Percentiles rank a stretch among this genome's conserved stretches.
phyloP scores from a whole-genome alignment of 2,329 filamentous ascomycete genomes.

The Parastagonospora nodorum region DNA sequence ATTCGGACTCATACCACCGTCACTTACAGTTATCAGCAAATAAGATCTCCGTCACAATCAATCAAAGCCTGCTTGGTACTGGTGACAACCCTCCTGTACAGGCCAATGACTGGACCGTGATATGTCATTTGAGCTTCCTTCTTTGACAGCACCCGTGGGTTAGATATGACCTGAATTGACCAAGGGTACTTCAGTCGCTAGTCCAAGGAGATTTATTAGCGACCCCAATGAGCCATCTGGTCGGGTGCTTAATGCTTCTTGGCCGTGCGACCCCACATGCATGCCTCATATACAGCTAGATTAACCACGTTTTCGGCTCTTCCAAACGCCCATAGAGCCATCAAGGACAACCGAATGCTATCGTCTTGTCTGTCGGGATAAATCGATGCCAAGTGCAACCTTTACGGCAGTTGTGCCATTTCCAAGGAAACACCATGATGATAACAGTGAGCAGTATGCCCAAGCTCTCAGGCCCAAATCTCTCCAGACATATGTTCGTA shows the following conservation, averaged over 20 bases:
- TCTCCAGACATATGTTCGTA: not conserved
- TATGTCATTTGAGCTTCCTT: too few relatives aligned
- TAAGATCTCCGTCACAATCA: too few relatives aligned
- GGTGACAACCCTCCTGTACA: too few relatives aligned
- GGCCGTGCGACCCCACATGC: conserved; percentile 10
- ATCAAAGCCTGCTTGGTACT: too few relatives aligned
- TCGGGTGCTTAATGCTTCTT: conserved; percentile 10
- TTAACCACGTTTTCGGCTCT: conserved; percentile 14
- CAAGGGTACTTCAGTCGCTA: not conserved
- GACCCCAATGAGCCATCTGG: not conserved
- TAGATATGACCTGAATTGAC: not conserved
- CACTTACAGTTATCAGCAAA: too few relatives aligned
- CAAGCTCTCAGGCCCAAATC: not conserved
- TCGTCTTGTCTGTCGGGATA: not conserved
- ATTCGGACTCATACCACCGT: too few relatives aligned
- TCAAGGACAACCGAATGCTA: not conserved
- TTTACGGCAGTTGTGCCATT: not conserved
- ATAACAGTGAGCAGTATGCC: not conserved
- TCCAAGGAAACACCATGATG: not conserved
- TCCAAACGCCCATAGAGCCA: not conserved
- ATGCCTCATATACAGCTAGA: conserved; percentile 14
- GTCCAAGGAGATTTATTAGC: not conserved
- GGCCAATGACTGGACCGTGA: too few relatives aligned
- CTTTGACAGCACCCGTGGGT: too few relatives aligned
- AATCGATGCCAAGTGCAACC: not conserved